These are phyloP conservation scores for Calonectria pseudoreteaudii DNA, from an alignment of 2,329 filamentous ascomycete genomes.

Conservation along the genomic window DNA sequence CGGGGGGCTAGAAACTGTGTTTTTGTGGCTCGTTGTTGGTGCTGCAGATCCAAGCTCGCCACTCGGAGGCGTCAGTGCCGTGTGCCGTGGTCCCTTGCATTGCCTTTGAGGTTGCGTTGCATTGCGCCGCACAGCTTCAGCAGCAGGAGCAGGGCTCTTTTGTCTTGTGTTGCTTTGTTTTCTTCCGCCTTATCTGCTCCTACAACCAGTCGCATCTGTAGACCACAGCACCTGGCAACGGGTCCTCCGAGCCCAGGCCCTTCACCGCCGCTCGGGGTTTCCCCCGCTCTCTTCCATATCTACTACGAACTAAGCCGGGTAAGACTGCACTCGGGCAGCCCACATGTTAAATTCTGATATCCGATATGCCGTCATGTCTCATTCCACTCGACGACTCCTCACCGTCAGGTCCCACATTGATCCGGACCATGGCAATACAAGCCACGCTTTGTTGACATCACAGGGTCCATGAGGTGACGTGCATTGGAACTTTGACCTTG, in stretches of 20 bases:
- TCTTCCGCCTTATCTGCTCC: neutral
- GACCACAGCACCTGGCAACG: neutral
- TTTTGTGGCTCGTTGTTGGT: conserved; percentile 1
- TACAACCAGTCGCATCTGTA: neutral
- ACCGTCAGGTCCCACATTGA: conserved; percentile 21
- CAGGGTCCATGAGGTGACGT: conserved; percentile 7
- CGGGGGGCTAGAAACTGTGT: conserved; percentile 4
- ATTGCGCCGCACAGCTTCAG: neutral
- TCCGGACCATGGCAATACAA: conserved; percentile 1
- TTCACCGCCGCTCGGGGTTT: neutral
- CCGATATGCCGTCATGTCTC: conserved; percentile 39
- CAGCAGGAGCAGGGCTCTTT: conserved; percentile 16
- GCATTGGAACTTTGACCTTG: neutral
- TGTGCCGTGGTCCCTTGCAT: conserved; percentile 8
- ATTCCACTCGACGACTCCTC: conserved; percentile 23
- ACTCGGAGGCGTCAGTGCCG: neutral
- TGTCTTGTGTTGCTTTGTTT: conserved; percentile 6
- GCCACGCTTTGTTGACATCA: conserved; percentile 15
- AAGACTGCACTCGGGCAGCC: neutral
- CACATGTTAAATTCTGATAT: neutral
- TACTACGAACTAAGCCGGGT: neutral
- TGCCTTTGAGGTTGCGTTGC: conserved; percentile 2
- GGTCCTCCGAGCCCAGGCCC: neutral
- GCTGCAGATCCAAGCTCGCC: conserved; percentile 3
- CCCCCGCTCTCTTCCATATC: neutral